Evolutionary conservation across 176 grass and related monocot species (phyloP).

Genomic region (Rhynchospora breviuscula): DNA sequence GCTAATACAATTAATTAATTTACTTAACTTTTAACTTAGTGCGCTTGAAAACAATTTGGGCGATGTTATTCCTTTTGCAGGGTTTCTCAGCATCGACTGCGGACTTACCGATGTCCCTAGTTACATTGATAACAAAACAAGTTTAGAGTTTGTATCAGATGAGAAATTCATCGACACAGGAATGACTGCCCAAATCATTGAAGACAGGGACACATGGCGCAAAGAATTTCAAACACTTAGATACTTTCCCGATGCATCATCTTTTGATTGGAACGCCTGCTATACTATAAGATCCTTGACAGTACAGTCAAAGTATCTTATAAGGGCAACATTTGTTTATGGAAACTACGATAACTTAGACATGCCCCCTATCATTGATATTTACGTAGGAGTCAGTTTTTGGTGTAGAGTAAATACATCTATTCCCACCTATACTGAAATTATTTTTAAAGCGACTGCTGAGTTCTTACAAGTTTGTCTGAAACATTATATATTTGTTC

Average conservation of each 20-base stretch:
- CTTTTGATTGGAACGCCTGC: constrained; percentile 22
- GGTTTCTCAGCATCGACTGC: constrained; percentile 69
- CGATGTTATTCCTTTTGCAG: constrained; percentile 8
- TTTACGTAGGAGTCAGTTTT: constrained; percentile 33
- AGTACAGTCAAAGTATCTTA: constrained; percentile 28
- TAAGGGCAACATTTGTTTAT: constrained; percentile 38
- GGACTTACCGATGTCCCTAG: constrained; percentile 20
- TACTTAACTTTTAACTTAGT: too few species aligned
- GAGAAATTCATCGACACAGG: constrained; percentile 29
- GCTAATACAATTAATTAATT: too few species aligned
- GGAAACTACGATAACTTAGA: constrained; percentile 37
- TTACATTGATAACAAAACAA: constrained; percentile 20
- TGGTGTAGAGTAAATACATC: constrained; percentile 27
- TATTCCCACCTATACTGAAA: constrained; percentile 23
- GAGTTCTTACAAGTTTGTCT: constrained; percentile 45
- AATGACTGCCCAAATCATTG: constrained; percentile 31
- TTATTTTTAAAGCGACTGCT: constrained; percentile 21
- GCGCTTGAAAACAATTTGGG: too few species aligned
- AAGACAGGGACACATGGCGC: not conserved
- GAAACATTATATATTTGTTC: constrained; percentile 1
- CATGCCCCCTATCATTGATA: constrained; percentile 36
- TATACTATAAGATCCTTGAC: constrained; percentile 33
- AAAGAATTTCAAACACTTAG: not conserved
- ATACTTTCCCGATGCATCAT: constrained; percentile 18
- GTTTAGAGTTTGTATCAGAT: constrained; percentile 42